Evolutionary conservation across 177 flowering plant genomes (phyloP), one percentile per base, ranked within the genome.

Genomic region (Vitis hybrid): DNA sequence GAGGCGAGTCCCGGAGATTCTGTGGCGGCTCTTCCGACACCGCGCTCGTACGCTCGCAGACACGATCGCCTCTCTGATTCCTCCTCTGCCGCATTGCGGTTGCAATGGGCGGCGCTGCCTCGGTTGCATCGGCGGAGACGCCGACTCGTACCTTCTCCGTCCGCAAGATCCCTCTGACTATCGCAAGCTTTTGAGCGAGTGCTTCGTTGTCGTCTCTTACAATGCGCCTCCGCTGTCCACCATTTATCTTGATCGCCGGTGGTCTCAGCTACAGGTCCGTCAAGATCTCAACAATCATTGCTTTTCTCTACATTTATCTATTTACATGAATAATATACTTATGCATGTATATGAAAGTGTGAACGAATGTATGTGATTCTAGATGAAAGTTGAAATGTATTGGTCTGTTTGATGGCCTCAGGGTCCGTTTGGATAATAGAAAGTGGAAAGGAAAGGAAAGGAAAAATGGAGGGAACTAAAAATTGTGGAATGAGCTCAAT

Each of bases 101-200:
- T 78, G 86, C 79, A 62, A 70, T n/a, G 77, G 77, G 12, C 78
- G 72, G 13, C 59, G 82, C 5, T 87, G 91, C 72, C 82, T 82
- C 63, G 66, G 61, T 3, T 83, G 88, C 77, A 50, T 67, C 65
- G 76, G 69, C 45, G 63, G 31, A 5, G 75, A 72, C 13, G 76
- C 71, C 7, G 22, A 57, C 59, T 63, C 85, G 10, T 86, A 77
- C 57, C 83, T 88, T 26, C 59, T 85, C 39, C 71, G 84, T 11
- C 78, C 73, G 0, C 69, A 65, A 16, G 97, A 91, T 39, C 81
- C 86, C 10, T 3, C 65, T 1, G 81, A 86, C 3, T 91, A 88
- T 71, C 74, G 76, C 15, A 61, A 56, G 45, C 89, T 89, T 63
- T 65, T 88, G 63, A 78, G 16, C 8, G 39, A 67, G 5, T 80